A percentile compares a stretch with the other conserved stretches of the same genome.
Evolutionary conservation across 2,329 filamentous ascomycete genomes (phyloP).

Genomic region (Arthrinium phaeospermum): DNA sequence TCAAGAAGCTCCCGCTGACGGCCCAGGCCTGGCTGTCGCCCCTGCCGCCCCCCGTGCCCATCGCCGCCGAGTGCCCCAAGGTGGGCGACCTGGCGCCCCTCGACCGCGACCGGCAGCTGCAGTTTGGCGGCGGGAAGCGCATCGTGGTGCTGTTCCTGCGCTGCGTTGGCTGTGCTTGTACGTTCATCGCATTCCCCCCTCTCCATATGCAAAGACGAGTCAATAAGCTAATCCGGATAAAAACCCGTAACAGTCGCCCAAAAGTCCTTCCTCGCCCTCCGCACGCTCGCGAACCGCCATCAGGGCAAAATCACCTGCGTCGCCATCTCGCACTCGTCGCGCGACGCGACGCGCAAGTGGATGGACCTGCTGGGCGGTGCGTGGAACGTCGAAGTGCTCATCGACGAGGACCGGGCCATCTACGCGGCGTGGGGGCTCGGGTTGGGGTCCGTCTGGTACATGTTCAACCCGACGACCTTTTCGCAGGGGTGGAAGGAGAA

Average conservation of each 20-base stretch:
- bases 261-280: slow-evolving; percentile 62
- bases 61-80: slow-evolving; percentile 50
- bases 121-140: slow-evolving; percentile 49
- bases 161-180: slow-evolving; percentile 63
- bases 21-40: slow-evolving; percentile 61
- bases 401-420: slow-evolving; percentile 61
- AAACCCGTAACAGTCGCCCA: slow-evolving; percentile 52
- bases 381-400: slow-evolving; percentile 60
- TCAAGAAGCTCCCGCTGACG: slow-evolving; percentile 55
- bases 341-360: slow-evolving; percentile 62
- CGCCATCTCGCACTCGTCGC: slow-evolving; percentile 64
- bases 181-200: slow-evolving; percentile 30
- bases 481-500: slow-evolving; percentile 59
- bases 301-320: slow-evolving; percentile 57
- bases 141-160: slow-evolving; percentile 58
- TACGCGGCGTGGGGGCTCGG: slow-evolving; percentile 67
- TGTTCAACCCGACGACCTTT: slow-evolving; percentile 60
- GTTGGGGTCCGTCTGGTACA: slow-evolving; percentile 54
- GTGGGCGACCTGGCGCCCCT: slow-evolving; percentile 55
- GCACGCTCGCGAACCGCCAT: slow-evolving; percentile 59
- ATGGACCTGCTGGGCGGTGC: slow-evolving; percentile 61
- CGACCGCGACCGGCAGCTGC: slow-evolving; percentile 52
- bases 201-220: background rate
- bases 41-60: slow-evolving; percentile 54
- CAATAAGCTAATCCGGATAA: slow-evolving; percentile 18